Evolutionary conservation across 2,329 filamentous ascomycete species (phyloP).

Genomic region (Fusarium albosuccineum): DNA sequence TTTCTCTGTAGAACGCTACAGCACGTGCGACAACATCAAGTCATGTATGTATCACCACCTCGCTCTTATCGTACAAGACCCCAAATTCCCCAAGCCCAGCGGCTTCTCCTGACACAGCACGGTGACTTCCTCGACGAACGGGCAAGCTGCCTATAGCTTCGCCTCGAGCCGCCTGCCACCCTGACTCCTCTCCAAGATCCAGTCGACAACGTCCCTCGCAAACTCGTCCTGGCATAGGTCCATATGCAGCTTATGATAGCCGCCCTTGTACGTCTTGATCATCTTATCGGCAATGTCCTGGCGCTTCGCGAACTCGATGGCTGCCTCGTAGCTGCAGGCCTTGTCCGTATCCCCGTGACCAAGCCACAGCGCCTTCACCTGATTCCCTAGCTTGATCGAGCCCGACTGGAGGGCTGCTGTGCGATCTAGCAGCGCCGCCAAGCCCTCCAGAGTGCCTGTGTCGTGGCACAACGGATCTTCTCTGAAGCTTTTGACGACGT

Average conservation of each 20-base stretch:
- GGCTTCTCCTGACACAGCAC: background rate
- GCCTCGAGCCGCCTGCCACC: conserved; percentile 45
- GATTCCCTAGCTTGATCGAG: conserved; percentile 62
- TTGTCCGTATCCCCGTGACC: conserved; percentile 82
- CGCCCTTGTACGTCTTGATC: conserved; percentile 81
- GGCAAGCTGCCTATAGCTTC: conserved; percentile 52
- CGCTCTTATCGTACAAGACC: conserved; percentile 2
- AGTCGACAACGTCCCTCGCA: conserved; percentile 71
- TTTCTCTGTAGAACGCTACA: background rate
- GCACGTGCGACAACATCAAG: conserved; percentile 14
- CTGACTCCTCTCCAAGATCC: conserved; percentile 67
- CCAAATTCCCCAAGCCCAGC: background rate
- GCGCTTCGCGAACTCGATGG: conserved; percentile 72
- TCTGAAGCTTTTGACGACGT: conserved; percentile 69
- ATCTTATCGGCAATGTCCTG: conserved; percentile 74
- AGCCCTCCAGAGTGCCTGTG: conserved; percentile 85
- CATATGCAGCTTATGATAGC: conserved; percentile 80
- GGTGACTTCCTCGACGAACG: background rate
- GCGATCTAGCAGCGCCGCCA: conserved; percentile 83
- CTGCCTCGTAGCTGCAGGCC: conserved; percentile 74
- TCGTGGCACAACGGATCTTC: conserved; percentile 82
- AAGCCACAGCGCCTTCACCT: conserved; percentile 76
- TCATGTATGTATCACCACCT: conserved; percentile 1
- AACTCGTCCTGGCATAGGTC: conserved; percentile 69
- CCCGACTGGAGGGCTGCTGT: conserved; percentile 71